Evolutionary conservation across 2,329 filamentous ascomycete genomes (phyloP).

Genomic region (Neocucurbitaria cava): DNA sequence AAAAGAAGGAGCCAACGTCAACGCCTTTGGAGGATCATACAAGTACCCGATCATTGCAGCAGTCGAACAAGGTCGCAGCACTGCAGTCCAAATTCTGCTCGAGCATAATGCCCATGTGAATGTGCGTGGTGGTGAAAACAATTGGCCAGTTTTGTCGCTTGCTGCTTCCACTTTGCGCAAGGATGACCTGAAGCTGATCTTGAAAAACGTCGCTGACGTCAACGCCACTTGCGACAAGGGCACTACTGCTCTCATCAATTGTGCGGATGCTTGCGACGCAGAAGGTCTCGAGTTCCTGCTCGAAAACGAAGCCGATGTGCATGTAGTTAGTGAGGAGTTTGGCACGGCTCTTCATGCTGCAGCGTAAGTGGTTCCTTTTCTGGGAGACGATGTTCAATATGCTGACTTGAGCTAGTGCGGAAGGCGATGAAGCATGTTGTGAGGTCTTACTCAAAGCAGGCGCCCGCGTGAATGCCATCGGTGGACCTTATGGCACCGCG

Average conservation of each 20-base stretch:
- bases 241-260: conserved; percentile 29
- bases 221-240: conserved; percentile 25
- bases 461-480: conserved; percentile 24
- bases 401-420: conserved; percentile 1
- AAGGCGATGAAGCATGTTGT: conserved; percentile 21
- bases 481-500: conserved; percentile 24
- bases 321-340: conserved; percentile 18
- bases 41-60: conserved; percentile 27
- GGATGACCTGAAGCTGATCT: conserved; percentile 20
- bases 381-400: neutral
- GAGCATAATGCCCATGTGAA: conserved; percentile 29
- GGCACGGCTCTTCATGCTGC: conserved; percentile 31
- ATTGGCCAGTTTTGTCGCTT: conserved; percentile 22
- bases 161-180: conserved; percentile 20
- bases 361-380: conserved; percentile 17
- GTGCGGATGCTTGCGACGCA: conserved; percentile 18
- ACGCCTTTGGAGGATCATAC: conserved; percentile 23
- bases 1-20: conserved; percentile 25
- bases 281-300: conserved; percentile 24
- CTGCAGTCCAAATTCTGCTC: conserved; percentile 18
- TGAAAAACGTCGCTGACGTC: conserved; percentile 28
- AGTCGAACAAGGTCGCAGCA: conserved; percentile 18
- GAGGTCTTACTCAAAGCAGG: conserved; percentile 25
- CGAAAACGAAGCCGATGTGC: conserved; percentile 20
- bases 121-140: conserved; percentile 27